A percentile compares a stretch with the other conserved stretches of the same genome.
phyloP scores from a whole-genome alignment of 179 eudicot species.

The Sideroxylon spinosum region DNA sequence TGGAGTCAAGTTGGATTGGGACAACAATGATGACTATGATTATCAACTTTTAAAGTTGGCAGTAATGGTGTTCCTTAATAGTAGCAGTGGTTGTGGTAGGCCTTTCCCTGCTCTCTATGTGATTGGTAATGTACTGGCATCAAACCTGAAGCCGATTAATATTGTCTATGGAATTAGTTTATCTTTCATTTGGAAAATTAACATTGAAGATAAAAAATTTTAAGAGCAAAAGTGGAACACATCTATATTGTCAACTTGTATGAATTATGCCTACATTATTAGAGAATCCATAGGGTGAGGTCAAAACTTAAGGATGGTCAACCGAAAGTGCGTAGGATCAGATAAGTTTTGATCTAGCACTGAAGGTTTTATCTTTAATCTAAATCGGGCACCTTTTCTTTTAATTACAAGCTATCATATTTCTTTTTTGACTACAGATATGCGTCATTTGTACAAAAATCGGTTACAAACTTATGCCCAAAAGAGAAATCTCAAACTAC shows the following conservation, averaged over 20 bases:
- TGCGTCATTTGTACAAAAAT: constrained; percentile 48
- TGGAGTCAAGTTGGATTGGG: no score
- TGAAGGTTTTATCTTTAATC: not conserved
- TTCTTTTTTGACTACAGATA: constrained; percentile 16
- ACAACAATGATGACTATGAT: no score
- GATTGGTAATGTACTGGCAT: no score
- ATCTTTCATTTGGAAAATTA: not conserved
- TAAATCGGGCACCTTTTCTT: not conserved
- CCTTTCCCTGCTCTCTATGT: no score
- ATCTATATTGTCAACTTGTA: not conserved
- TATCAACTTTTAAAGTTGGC: no score
- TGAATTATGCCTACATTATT: not conserved
- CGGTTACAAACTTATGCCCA: constrained; percentile 65
- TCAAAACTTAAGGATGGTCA: no score
- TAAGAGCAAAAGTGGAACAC: not conserved
- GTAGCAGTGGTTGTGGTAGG: no score
- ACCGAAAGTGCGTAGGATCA: no score
- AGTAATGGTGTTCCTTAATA: no score
- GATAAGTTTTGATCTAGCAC: no score
- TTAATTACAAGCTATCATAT: not conserved
- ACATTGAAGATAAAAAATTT: not conserved
- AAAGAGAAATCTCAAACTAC: constrained; percentile 52
- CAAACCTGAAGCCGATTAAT: no score
- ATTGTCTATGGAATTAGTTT: no score
- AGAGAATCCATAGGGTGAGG: not conserved